Conservation (phyloP, 208 protist species). For the Trypanosoma lewisi region DNA sequence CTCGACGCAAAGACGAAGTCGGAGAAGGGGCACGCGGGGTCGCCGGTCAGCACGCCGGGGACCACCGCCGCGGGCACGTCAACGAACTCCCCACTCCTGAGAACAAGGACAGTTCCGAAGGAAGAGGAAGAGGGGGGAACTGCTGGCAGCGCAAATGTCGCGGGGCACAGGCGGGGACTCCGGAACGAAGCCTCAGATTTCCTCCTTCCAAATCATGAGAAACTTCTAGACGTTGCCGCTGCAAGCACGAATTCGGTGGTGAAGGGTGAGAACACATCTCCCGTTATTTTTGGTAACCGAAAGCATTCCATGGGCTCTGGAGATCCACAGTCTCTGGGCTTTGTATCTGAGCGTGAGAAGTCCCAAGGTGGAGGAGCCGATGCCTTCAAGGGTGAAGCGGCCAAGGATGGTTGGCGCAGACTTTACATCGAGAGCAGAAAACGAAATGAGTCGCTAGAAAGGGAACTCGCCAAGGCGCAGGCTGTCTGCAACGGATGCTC, state of each 20-base stretch:
- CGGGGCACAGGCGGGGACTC: no score
- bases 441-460: constrained; percentile 26
- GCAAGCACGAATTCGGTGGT: no score
- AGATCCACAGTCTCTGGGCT: neutral
- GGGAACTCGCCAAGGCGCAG: constrained; percentile 19
- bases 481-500: neutral
- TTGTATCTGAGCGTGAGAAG: neutral
- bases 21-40: constrained; percentile 4
- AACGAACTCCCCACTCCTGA: neutral
- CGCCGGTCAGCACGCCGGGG: constrained; percentile 14
- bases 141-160: no score
- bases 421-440: constrained; percentile 27
- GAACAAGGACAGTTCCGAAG: neutral
- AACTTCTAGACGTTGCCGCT: no score
- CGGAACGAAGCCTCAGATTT: no score
- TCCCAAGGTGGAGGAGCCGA: neutral
- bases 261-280: no score
- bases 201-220: no score
- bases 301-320: no score
- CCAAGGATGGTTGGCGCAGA: constrained; percentile 21
- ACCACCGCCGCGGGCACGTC: constrained; percentile 7
- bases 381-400: neutral
- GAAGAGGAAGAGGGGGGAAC: neutral
- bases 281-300: no score
- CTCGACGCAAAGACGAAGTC: constrained; percentile 5